Conservation (phyloP, 768 basidiomycete genomes). For the Strobilomyces dryophilus region DNA sequence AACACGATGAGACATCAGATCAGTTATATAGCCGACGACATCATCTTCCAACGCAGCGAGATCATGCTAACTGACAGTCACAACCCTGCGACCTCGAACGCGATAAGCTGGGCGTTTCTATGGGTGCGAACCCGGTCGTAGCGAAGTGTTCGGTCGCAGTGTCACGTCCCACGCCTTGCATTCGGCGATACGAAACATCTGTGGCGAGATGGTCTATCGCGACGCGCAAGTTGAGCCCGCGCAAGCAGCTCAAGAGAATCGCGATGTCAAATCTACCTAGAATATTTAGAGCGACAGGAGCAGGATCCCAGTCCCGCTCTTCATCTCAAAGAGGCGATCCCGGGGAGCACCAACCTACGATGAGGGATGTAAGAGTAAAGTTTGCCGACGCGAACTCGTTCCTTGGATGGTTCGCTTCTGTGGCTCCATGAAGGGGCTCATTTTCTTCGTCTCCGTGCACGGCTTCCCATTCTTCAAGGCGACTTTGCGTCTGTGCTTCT, state of each 20-base stretch:
- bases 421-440: too few relatives aligned
- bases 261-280: too few relatives aligned
- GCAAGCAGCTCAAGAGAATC: not conserved
- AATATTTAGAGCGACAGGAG: not conserved
- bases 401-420: not conserved
- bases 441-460: too few relatives aligned
- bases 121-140: not conserved
- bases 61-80: not conserved
- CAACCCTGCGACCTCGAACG: not conserved
- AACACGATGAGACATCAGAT: too few relatives aligned
- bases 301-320: not conserved
- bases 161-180: not conserved
- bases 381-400: not conserved
- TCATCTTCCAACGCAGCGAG: not conserved
- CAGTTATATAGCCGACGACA: not conserved
- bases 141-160: not conserved
- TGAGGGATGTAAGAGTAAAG: not conserved
- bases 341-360: not conserved
- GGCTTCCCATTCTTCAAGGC: too few relatives aligned
- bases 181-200: too few relatives aligned
- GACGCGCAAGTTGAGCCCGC: not conserved
- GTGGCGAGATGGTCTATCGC: too few relatives aligned
- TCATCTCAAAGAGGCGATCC: not conserved
- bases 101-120: too few relatives aligned
- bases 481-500: too few relatives aligned